Percentiles rank a stretch among this genome's conserved stretches.
These are phyloP conservation scores for Colletotrichum sp. DNA, from an alignment of 2,329 filamentous ascomycete genomes.

Conservation along the genomic window DNA sequence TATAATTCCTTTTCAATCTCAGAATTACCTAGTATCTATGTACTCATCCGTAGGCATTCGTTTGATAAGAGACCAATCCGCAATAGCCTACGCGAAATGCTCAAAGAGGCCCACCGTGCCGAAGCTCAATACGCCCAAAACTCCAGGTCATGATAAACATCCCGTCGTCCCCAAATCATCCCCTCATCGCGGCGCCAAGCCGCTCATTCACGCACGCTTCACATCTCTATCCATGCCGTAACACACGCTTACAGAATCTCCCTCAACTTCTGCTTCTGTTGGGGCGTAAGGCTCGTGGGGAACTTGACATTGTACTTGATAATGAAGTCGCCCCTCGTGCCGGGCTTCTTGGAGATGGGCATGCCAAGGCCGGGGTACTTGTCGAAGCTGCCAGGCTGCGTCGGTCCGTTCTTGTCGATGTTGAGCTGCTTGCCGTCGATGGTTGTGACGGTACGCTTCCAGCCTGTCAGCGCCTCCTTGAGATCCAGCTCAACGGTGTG, in stretches of 20 bases:
- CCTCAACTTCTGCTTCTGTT: conserved; percentile 82
- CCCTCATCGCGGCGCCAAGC: neutral
- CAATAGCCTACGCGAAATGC: conserved; percentile 3
- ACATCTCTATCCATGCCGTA: neutral
- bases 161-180: neutral
- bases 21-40: conserved; percentile 7
- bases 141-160: conserved; percentile 12
- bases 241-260: conserved; percentile 68
- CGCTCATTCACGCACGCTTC: neutral
- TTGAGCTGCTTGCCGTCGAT: conserved; percentile 89
- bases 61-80: neutral
- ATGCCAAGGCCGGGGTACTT: conserved; percentile 87
- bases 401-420: conserved; percentile 82
- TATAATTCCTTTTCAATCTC: neutral
- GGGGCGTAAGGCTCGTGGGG: conserved; percentile 75
- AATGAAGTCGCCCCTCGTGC: conserved; percentile 84
- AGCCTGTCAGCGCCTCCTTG: conserved; percentile 94
- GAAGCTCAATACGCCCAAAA: neutral
- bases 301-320: conserved; percentile 94
- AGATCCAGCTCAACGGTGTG: conserved; percentile 81
- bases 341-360: conserved; percentile 91
- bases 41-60: neutral
- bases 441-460: conserved; percentile 88
- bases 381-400: conserved; percentile 82
- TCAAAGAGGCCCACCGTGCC: neutral